Percentiles rank a stretch among this genome's conserved stretches.
Evolutionary conservation across 306 rosid species (phyloP).

Genomic region (Pterocarpus santalinus): DNA sequence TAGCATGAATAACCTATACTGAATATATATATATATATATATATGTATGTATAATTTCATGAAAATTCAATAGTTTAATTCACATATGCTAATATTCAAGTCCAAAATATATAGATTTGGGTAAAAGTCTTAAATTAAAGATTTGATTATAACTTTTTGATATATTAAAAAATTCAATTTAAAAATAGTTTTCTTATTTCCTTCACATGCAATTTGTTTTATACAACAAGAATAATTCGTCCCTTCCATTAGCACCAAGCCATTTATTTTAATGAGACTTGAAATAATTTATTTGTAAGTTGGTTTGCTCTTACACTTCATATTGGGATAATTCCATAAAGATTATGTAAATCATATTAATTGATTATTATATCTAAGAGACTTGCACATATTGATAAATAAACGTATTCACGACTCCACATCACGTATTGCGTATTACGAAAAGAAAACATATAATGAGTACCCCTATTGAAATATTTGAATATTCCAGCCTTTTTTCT

Average conservation of each 20-base stretch:
- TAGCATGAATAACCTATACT: background rate
- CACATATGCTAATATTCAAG: background rate
- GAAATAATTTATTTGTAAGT: no score
- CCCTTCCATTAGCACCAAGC: background rate
- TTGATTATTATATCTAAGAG: constrained; percentile 25
- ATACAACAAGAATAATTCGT: background rate
- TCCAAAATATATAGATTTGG: background rate
- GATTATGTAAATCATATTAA: constrained; percentile 21
- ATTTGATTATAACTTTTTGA: background rate
- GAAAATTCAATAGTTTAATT: background rate
- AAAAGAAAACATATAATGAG: constrained; percentile 44
- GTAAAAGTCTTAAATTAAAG: background rate
- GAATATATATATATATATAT: background rate
- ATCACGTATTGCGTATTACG: constrained; percentile 35
- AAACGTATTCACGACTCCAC: background rate
- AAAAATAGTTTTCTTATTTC: background rate
- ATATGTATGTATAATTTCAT: background rate
- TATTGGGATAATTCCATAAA: background rate
- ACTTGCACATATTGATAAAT: constrained; percentile 12
- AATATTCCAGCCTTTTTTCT: constrained; percentile 6
- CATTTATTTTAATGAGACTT: background rate
- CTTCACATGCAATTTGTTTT: background rate
- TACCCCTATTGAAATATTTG: constrained; percentile 15
- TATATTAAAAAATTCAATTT: background rate
- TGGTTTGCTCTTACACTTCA: no score